Conservation (phyloP, 2,329 filamentous ascomycete species). For the Mollisiaceae sp. region DNA sequence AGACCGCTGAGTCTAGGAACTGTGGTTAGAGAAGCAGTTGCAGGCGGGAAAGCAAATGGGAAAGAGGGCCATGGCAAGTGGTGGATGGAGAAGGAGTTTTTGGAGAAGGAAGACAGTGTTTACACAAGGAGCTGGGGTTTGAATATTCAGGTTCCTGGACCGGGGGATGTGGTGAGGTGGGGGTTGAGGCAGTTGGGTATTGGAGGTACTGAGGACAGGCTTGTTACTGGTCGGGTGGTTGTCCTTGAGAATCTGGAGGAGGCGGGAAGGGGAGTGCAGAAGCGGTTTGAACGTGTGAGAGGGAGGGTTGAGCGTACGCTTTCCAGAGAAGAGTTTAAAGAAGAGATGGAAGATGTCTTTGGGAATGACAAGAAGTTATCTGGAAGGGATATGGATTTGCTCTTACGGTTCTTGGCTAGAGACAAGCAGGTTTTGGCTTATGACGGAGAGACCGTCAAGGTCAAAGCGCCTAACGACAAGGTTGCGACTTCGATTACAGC, state of each 20-base stretch:
- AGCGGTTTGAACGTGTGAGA: constrained; percentile 48
- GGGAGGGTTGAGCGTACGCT: constrained; percentile 69
- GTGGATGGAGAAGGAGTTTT: constrained; percentile 73
- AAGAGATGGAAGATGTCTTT: constrained; percentile 59
- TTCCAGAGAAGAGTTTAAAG: constrained; percentile 67
- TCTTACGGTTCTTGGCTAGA: constrained; percentile 72
- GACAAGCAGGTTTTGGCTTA: constrained; percentile 65
- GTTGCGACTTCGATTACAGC: constrained; percentile 61
- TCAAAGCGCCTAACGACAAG: constrained; percentile 61
- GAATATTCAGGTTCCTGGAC: constrained; percentile 58
- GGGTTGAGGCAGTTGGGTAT: constrained; percentile 73
- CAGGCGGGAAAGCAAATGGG: constrained; percentile 69
- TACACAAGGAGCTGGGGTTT: constrained; percentile 75
- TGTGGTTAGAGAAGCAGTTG: constrained; percentile 77
- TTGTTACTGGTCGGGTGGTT: constrained; percentile 68
- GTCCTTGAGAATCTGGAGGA: constrained; percentile 67
- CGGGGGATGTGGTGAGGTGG: constrained; percentile 70
- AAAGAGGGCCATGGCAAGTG: constrained; percentile 60
- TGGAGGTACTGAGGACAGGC: constrained; percentile 56
- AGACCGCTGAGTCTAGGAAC: constrained; percentile 79
- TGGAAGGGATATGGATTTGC: constrained; percentile 68
- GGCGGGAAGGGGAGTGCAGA: constrained; percentile 59
- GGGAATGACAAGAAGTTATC: constrained; percentile 58
- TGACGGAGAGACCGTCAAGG: constrained; percentile 75
- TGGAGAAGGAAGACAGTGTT: constrained; percentile 68